phyloP scores from a whole-genome alignment of 306 rosid genomes.

The Vigna hirtella region DNA sequence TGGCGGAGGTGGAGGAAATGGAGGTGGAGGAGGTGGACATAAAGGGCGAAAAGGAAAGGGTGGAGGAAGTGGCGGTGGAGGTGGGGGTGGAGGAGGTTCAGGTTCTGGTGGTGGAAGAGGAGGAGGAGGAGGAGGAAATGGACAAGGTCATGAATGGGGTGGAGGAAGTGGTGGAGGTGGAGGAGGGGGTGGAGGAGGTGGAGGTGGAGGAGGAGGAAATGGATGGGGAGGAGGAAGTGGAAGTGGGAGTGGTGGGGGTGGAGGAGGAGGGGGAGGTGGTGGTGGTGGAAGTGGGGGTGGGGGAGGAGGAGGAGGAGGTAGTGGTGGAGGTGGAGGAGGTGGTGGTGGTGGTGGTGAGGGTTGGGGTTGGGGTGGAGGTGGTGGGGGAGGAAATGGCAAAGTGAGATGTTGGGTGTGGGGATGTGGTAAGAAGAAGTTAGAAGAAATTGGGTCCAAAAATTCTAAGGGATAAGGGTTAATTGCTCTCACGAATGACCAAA shows the following conservation, averaged over 20 bases:
- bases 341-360: constrained; percentile 24
- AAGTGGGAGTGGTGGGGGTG: background rate
- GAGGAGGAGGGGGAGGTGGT: background rate
- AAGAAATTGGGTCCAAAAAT: constrained; percentile 4
- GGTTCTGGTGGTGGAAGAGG: background rate
- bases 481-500: background rate
- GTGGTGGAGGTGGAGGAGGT: background rate
- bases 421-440: constrained; percentile 32
- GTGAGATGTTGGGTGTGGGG: constrained; percentile 53
- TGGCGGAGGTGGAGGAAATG: background rate
- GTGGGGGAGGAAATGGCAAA: constrained; percentile 16
- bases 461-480: background rate
- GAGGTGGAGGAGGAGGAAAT: background rate
- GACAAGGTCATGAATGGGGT: background rate
- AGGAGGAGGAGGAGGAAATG: background rate
- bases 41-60: background rate
- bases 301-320: background rate
- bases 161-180: background rate
- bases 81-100: constrained; percentile 15
- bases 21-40: constrained; percentile 10
- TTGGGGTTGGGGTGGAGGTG: constrained; percentile 26
- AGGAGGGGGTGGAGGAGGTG: background rate
- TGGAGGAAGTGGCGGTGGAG: background rate
- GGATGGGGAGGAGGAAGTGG: constrained; percentile 32
- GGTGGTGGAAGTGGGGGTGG: background rate